Percentiles rank a stretch among this genome's conserved stretches.
phyloP scores from a whole-genome alignment of 140 eudicot genomes.

The Bidens hawaiensis region DNA sequence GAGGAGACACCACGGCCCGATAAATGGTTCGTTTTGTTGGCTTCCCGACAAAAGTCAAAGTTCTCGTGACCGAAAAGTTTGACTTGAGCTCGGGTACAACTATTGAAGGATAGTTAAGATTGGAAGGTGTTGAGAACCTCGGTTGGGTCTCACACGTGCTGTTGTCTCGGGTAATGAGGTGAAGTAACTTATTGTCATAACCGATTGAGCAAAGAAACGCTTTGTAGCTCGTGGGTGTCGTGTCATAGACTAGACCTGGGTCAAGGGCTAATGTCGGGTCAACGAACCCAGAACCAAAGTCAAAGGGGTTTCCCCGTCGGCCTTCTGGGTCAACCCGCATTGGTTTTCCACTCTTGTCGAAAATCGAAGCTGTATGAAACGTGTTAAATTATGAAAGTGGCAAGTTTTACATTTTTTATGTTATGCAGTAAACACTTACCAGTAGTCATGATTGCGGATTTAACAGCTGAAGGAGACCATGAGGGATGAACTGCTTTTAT shows the following conservation, averaged over 20 bases:
- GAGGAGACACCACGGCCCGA: slow-evolving; percentile 52
- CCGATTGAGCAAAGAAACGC: slow-evolving; percentile 81
- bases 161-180: slow-evolving; percentile 62
- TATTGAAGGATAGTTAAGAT: slow-evolving; percentile 77
- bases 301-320: slow-evolving; percentile 65
- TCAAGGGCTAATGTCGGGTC: slow-evolving; percentile 59
- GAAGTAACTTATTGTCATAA: slow-evolving; percentile 46
- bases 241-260: slow-evolving; percentile 70
- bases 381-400: slow-evolving; percentile 12
- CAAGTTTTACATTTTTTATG: neutral
- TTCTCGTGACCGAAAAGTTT: slow-evolving; percentile 48
- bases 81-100: slow-evolving; percentile 54
- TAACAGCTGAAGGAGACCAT: slow-evolving; percentile 91
- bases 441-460: slow-evolving; percentile 88
- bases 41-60: slow-evolving; percentile 54
- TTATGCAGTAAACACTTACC: slow-evolving; percentile 33
- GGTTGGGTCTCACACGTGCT: slow-evolving; percentile 52
- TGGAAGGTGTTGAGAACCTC: slow-evolving; percentile 41
- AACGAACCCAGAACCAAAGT: slow-evolving; percentile 73
- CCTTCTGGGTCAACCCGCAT: slow-evolving; percentile 70
- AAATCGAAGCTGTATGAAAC: slow-evolving; percentile 52
- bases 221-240: slow-evolving; percentile 61
- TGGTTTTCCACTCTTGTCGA: slow-evolving; percentile 60
- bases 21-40: slow-evolving; percentile 34
- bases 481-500: slow-evolving; percentile 74